Base-by-base conservation (phyloP, 169 alveolate species). In the Neospora caninum region DNA sequence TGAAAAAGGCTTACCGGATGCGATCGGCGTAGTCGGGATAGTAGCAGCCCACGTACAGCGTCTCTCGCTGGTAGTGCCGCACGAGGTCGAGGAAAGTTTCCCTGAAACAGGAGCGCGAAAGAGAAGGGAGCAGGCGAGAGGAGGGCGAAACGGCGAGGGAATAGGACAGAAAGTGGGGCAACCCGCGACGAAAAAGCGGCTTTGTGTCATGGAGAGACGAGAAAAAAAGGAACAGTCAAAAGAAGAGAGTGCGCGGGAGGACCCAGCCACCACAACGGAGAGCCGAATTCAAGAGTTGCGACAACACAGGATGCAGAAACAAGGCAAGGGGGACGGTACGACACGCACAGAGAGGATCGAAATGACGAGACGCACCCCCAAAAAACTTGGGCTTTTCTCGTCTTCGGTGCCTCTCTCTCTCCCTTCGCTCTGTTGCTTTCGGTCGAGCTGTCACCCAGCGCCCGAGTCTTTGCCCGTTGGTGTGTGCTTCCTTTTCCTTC, bases 31-130 rank as follows among this genome's bases (percentile, higher is more conserved):
- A 92, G 91, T 92, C 94, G 1, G 94, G 94, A 67, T 92, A 92
- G 84, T 80, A 92, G 70, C 94, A 92, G 36, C 94, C 94, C 43
- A 92, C 91, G 70, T 92, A 92, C 83, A 80, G 31, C 67, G 80
- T 42, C n/a, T 92, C 94, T 34, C 80, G 20, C n/a, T 80, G 58
- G 86, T 64, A 92, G 25, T n/a, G 20, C 43, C 70, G 64, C 87
- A 92, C 49, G 39, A 80, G 91, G 34, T 41, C 39, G 64, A 92
- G 84, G 54, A 92, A 92, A 42, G 41, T 82, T n/a, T 92, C 86
- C 80, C 94, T 92, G 94, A 42, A 39, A 34, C 27, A 20, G 38
- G 38, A 20, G 39, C 2, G 49, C 2, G 80, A 73, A 73, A 38
- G 38, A 39, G 54, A 16, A 34, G 29, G 36, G n/a, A n/a, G 49